A percentile compares a stretch with the other conserved stretches of the same genome.
Evolutionary conservation across 2,329 filamentous ascomycete species (phyloP).

Genomic region (Plectosphaerella cucumerina): DNA sequence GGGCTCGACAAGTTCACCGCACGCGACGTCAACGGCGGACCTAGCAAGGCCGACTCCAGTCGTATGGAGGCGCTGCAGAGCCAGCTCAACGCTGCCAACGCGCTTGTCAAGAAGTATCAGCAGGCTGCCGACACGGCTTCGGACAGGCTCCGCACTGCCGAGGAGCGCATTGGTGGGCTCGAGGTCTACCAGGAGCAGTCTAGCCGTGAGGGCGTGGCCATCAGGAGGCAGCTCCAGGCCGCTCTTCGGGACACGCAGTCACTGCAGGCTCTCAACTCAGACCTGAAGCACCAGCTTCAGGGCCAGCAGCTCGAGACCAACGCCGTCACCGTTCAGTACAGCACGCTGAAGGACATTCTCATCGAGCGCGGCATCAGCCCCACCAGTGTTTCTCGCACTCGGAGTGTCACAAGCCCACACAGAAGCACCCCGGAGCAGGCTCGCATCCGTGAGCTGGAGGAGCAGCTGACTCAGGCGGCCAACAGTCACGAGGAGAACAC

Average conservation of each 20-base stretch:
- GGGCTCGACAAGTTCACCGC: constrained; percentile 72
- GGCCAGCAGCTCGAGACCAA: constrained; percentile 91
- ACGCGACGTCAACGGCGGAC: constrained; percentile 41
- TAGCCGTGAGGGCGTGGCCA: constrained; percentile 84
- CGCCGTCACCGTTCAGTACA: constrained; percentile 86
- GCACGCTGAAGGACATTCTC: constrained; percentile 87
- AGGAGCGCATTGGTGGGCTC: constrained; percentile 93
- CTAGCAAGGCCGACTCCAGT: constrained; percentile 52
- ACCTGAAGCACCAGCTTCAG: constrained; percentile 77
- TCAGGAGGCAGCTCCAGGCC: constrained; percentile 84
- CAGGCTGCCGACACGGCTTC: constrained; percentile 80
- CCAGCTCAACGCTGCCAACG: constrained; percentile 74
- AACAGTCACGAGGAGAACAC: constrained; percentile 86
- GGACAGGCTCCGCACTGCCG: constrained; percentile 85
- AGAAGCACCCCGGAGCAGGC: constrained; percentile 76
- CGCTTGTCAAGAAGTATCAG: constrained; percentile 82
- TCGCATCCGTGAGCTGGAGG: constrained; percentile 79
- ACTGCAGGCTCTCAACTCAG: constrained; percentile 75
- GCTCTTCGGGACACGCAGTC: constrained; percentile 78
- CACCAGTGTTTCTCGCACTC: constrained; percentile 65
- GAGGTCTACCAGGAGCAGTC: constrained; percentile 98
- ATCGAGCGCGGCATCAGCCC: constrained; percentile 83
- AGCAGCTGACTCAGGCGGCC: constrained; percentile 73
- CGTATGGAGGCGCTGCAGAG: constrained; percentile 71
- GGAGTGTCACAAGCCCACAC: constrained; percentile 68